A percentile compares a stretch with the other conserved stretches of the same genome.
Evolutionary conservation across 495 filamentous ascomycete genomes (phyloP).

Genomic region (Talaromyces thailandensis): DNA sequence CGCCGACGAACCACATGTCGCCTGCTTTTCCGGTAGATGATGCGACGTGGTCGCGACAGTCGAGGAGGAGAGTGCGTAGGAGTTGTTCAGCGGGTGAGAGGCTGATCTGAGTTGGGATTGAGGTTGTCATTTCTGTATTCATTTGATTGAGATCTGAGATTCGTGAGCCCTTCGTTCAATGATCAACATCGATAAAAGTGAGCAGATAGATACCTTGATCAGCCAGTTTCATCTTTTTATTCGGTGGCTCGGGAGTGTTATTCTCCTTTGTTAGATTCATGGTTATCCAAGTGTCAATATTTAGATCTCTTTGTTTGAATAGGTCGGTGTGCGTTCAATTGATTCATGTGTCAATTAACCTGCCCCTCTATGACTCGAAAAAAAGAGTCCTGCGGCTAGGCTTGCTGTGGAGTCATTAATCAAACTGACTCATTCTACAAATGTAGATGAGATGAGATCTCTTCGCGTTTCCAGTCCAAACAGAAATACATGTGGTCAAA

Average conservation of each 20-base stretch:
- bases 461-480: no score
- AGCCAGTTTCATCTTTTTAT: background rate
- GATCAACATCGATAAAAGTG: background rate
- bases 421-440: background rate
- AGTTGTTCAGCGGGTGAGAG: constrained; percentile 1
- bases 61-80: background rate
- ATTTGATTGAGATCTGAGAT: background rate
- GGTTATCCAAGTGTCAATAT: background rate
- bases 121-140: background rate
- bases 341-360: background rate
- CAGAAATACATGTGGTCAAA: no score
- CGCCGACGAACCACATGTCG: constrained; percentile 3
- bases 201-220: background rate
- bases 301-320: background rate
- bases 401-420: background rate
- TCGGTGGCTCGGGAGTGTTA: background rate
- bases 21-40: background rate
- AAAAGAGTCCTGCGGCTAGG: background rate
- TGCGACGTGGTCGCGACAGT: background rate
- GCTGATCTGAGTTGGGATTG: background rate
- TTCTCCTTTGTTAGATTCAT: background rate
- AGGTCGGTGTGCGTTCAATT: background rate
- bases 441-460: background rate
- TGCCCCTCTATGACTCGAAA: background rate
- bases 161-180: background rate